Conservation (phyloP, 305 asterid species). For the Nicotiana rustica region DNA sequence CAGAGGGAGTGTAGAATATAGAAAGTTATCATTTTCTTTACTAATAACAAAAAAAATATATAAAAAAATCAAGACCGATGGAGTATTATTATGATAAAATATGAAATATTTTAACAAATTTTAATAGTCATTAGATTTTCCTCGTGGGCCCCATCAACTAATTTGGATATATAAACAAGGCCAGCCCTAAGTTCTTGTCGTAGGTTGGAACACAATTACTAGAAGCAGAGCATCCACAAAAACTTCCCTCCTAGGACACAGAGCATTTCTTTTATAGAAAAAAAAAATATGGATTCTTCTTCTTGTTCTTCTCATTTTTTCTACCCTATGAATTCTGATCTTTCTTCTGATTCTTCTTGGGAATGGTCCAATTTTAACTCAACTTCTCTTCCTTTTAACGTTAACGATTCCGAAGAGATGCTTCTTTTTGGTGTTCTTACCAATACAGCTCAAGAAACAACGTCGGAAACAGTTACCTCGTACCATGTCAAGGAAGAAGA, state of each 20-base stretch:
- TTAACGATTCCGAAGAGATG: slow-evolving; percentile 83
- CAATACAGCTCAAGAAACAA: slow-evolving; percentile 48
- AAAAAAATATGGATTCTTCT: slow-evolving; percentile 49
- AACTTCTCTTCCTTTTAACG: slow-evolving; percentile 70
- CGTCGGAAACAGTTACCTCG: slow-evolving; percentile 49
- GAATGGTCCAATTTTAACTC: slow-evolving; percentile 34
- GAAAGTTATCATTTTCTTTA: too few relatives aligned
- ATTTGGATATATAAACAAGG: slow-evolving; percentile 29
- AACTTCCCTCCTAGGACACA: neutral
- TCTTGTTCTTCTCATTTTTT: slow-evolving; percentile 32
- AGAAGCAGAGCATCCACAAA: neutral
- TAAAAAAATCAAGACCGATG: too few relatives aligned
- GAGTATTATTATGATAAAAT: too few relatives aligned
- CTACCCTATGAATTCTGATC: slow-evolving; percentile 42
- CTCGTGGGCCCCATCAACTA: neutral
- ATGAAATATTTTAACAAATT: neutral
- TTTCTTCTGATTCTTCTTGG: slow-evolving; percentile 55
- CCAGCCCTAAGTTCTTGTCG: slow-evolving; percentile 15
- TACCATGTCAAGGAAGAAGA: slow-evolving; percentile 51
- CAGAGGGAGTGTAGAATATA: too few relatives aligned
- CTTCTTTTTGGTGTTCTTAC: slow-evolving; percentile 63
- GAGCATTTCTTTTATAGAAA: neutral
- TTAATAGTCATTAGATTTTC: slow-evolving; percentile 21
- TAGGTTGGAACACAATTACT: neutral
- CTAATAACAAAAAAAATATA: too few relatives aligned